Conservation (phyloP, 306 rosid species). For the Fagus crenata region DNA sequence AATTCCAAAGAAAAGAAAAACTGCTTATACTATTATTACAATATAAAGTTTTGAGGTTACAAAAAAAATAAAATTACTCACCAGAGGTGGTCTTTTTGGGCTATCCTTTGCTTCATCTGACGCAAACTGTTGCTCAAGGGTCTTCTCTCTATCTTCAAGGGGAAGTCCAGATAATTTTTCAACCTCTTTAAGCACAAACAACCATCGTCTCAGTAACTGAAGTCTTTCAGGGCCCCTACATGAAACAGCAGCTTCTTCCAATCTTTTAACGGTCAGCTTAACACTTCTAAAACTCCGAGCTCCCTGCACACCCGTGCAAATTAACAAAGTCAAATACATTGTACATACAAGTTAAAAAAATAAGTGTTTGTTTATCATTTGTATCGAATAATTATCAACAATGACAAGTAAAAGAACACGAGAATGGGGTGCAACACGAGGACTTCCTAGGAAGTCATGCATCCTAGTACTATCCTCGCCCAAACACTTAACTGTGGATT, state of each 20-base stretch:
- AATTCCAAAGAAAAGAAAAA: not conserved
- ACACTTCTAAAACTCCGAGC: slow-evolving; percentile 68
- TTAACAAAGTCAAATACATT: not conserved
- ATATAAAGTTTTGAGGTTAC: not conserved
- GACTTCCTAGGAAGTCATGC: too few relatives aligned
- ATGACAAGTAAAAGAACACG: not conserved
- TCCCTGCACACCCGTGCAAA: slow-evolving; percentile 42
- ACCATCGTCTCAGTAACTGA: slow-evolving; percentile 81
- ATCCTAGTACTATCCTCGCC: too few relatives aligned
- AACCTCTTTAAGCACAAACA: slow-evolving; percentile 74
- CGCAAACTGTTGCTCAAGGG: slow-evolving; percentile 52
- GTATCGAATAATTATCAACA: not conserved
- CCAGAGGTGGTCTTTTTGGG: slow-evolving; percentile 69
- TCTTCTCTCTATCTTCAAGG: slow-evolving; percentile 55
- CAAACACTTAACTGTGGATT: too few relatives aligned
- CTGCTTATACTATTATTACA: not conserved
- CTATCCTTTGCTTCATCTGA: slow-evolving; percentile 62
- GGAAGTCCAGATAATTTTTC: slow-evolving; percentile 47
- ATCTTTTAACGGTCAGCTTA: slow-evolving; percentile 60
- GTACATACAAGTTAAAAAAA: not conserved
- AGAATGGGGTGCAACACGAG: too few relatives aligned
- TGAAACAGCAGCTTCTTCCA: slow-evolving; percentile 90
- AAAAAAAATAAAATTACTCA: slow-evolving; percentile 28
- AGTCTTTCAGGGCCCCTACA: slow-evolving; percentile 73
- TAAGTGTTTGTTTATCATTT: not conserved